Conservation (phyloP, 2,329 filamentous ascomycete species). For the Fusarium dimerum region DNA sequence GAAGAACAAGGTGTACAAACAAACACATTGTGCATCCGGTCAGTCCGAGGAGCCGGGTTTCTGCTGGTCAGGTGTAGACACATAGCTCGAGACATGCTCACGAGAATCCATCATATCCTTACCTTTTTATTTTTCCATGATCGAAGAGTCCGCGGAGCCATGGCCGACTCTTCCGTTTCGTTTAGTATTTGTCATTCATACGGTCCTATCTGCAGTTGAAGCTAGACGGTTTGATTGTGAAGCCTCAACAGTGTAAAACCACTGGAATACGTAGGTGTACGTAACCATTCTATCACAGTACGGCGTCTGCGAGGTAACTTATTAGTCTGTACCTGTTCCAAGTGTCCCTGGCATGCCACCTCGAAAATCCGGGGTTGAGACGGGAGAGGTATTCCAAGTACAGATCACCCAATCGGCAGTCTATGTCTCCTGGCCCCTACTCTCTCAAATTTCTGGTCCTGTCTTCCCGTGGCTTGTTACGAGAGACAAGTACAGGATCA, state of each 20-base stretch:
- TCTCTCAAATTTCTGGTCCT: background rate
- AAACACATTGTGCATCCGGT: background rate
- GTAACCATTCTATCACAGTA: no score
- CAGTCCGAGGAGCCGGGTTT: background rate
- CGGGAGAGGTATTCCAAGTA: constrained; percentile 5
- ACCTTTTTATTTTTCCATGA: background rate
- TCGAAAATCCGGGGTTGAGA: constrained; percentile 7
- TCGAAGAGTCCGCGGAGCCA: background rate
- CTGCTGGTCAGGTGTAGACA: background rate
- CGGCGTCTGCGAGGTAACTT: no score
- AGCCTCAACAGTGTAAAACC: no score
- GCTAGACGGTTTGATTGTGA: no score
- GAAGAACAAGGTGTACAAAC: background rate
- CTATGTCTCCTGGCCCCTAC: constrained; percentile 12
- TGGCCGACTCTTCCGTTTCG: background rate
- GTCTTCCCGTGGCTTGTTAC: constrained; percentile 2
- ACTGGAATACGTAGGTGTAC: no score
- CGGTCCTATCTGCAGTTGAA: no score
- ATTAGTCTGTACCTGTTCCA: constrained; percentile 1
- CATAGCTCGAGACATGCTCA: background rate
- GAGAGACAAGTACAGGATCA: background rate
- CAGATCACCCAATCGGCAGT: constrained; percentile 22
- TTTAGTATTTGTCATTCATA: no score
- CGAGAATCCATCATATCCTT: background rate
- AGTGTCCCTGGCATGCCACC: constrained; percentile 7